Percentiles rank a stretch among this genome's conserved stretches.
Conservation (phyloP, 2,329 filamentous ascomycete genomes). For the Pseudogymnoascus sp. region DNA sequence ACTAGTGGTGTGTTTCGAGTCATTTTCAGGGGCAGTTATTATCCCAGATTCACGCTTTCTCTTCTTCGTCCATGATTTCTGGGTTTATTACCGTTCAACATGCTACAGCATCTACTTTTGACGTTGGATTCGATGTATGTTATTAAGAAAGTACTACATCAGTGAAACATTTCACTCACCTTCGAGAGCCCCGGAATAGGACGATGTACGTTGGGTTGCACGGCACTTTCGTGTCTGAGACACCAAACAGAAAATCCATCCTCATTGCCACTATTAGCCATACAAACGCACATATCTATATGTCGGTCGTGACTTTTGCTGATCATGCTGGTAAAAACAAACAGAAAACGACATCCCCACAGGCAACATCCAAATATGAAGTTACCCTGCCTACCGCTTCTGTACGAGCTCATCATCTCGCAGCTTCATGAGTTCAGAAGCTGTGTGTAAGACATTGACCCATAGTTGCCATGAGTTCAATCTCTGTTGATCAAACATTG, state of each 20-base stretch:
- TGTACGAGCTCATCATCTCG: not conserved
- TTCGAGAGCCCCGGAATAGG: not conserved
- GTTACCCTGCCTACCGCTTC: not conserved
- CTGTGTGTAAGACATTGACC: not conserved
- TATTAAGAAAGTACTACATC: not conserved
- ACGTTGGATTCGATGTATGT: not conserved
- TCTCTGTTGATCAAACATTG: not conserved
- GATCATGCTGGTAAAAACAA: not conserved
- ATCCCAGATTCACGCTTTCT: not conserved
- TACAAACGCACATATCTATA: not conserved
- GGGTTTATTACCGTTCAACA: not conserved
- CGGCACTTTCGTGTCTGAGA: not conserved
- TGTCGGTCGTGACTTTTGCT: not conserved
- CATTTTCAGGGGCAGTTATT: not conserved
- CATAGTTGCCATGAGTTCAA: not conserved
- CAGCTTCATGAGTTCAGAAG: not conserved
- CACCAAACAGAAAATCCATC: not conserved
- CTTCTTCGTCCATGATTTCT: not conserved
- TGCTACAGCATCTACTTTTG: not conserved
- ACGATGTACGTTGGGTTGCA: not conserved
- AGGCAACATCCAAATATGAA: not conserved
- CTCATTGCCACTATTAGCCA: not conserved
- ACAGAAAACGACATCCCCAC: not conserved
- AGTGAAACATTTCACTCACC: not conserved
- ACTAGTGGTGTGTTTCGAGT: not conserved